Evolutionary conservation across 2,329 filamentous ascomycete species (phyloP).

Genomic region (Metarhizium robertsii): DNA sequence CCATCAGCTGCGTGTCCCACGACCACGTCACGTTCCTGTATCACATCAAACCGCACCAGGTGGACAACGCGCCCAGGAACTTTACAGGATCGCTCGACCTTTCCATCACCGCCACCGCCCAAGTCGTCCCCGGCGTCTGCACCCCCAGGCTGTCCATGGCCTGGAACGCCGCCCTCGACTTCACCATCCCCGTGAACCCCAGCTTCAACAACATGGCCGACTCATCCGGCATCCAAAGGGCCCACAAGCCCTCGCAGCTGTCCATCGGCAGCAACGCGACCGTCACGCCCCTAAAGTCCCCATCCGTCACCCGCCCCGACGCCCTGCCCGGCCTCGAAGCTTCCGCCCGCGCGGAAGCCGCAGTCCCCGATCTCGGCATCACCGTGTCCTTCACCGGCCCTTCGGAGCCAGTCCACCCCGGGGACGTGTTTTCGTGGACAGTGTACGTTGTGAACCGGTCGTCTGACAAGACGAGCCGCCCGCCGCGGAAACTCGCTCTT

Average conservation of each 20-base stretch:
- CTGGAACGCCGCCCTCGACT: conserved; percentile 63
- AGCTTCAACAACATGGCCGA: conserved; percentile 46
- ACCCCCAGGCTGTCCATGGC: conserved; percentile 53
- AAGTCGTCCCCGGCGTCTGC: conserved; percentile 46
- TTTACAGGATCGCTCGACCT: conserved; percentile 47
- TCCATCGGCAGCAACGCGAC: conserved; percentile 47
- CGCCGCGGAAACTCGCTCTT: conserved; percentile 59
- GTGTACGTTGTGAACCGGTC: conserved; percentile 70
- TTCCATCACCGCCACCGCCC: conserved; percentile 49
- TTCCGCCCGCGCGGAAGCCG: conserved; percentile 35
- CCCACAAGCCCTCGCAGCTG: conserved; percentile 54
- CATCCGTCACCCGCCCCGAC: conserved; percentile 49
- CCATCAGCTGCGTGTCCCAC: conserved; percentile 55
- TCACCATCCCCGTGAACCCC: conserved; percentile 55
- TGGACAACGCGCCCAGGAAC: conserved; percentile 35
- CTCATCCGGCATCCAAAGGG: conserved; percentile 45
- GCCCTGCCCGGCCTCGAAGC: conserved; percentile 51
- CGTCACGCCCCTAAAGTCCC: conserved; percentile 45
- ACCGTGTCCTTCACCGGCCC: conserved; percentile 67
- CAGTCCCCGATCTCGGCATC: conserved; percentile 55
- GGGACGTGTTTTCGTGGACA: conserved; percentile 61
- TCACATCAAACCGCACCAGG: conserved; percentile 45
- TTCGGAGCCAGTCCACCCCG: conserved; percentile 43
- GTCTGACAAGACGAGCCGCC: conserved; percentile 29
- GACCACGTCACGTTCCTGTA: conserved; percentile 72